phyloP scores from a whole-genome alignment of 148 eudicot genomes.

The Rhododendron mucronatum region DNA sequence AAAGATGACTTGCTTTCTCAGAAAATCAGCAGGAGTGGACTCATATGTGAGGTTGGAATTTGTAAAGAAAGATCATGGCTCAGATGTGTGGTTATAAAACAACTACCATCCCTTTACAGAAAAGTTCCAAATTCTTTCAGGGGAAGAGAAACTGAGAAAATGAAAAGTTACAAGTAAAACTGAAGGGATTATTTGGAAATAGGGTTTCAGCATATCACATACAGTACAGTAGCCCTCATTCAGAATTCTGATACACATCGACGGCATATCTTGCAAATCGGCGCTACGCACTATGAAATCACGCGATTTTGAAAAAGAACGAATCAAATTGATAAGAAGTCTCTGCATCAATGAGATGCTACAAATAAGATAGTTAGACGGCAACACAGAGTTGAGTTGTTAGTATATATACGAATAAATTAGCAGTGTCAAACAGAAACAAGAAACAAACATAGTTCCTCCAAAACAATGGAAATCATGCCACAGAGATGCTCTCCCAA shows the following conservation, averaged over 20 bases:
- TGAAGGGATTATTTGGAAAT: neutral
- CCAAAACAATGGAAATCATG: conserved; percentile 4
- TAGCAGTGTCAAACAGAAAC: neutral
- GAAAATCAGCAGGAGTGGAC: neutral
- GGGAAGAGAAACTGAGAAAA: neutral
- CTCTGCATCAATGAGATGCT: neutral
- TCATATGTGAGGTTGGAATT: neutral
- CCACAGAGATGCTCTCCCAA: neutral
- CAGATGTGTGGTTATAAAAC: neutral
- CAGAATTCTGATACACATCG: neutral
- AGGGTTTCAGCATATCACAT: neutral
- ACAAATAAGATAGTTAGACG: neutral
- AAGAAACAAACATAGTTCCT: conserved; percentile 4
- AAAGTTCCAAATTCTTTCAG: neutral
- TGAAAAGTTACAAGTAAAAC: neutral
- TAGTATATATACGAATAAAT: conserved; percentile 4
- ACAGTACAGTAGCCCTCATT: neutral
- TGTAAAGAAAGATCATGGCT: neutral
- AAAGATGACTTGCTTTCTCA: conserved; percentile 6
- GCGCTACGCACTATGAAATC: neutral
- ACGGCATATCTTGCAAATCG: neutral
- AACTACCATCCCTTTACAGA: neutral
- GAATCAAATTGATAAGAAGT: neutral
- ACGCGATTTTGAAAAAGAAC: neutral
- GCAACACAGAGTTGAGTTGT: neutral